Base-by-base conservation (phyloP, 176 grass and related monocot species). In the Avena atlantica region DNA sequence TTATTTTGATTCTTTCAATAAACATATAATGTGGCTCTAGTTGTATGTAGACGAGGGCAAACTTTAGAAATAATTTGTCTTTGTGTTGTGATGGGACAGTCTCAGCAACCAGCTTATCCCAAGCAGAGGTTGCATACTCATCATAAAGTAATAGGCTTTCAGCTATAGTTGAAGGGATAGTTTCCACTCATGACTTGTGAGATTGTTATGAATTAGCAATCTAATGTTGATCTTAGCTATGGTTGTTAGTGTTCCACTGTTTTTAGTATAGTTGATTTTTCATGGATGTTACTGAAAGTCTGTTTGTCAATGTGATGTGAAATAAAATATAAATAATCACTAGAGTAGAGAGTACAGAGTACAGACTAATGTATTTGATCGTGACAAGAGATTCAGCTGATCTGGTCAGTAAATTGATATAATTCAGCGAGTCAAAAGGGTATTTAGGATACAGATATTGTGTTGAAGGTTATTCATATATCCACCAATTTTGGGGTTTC, bases 281-380 rank as follows among this genome's bases (percentile, higher is more conserved):
- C 57, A 21, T 63, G 40, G 24, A 36, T 51, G 20, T 2, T 61
- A 29, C 14, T 65, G 12, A 31, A 15, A 31, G 63, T 67, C 64
- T 67, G 64, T 10, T 50, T n/a, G 11, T 42, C 60, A 63, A 27
- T 48, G 0, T 36, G 17, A 4, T 63, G 12, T 4, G 10, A 76
- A 63, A 19, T 49, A 15, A 76, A 63, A 76, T 51, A 19, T 49
- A 15, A 76, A 63, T 76, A 84, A 76, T 42, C 24, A 63, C 9
- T 36, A 20, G 37, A 59, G 42, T 36, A 13, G 37, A 59, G 24
- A 14, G 21, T 61, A 61, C 23, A 59, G 40, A 9, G 36, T 61
- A 61, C 16, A 59, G 40, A 9, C 15, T n/a, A 49, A 81, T 25
- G 47, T 9, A 74, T 56, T 25, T 13, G 36, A n/a, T 34, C 48